Evolutionary conservation across 108 stramenopile species (phyloP).

Genomic region (Skeletonema marinoi): DNA sequence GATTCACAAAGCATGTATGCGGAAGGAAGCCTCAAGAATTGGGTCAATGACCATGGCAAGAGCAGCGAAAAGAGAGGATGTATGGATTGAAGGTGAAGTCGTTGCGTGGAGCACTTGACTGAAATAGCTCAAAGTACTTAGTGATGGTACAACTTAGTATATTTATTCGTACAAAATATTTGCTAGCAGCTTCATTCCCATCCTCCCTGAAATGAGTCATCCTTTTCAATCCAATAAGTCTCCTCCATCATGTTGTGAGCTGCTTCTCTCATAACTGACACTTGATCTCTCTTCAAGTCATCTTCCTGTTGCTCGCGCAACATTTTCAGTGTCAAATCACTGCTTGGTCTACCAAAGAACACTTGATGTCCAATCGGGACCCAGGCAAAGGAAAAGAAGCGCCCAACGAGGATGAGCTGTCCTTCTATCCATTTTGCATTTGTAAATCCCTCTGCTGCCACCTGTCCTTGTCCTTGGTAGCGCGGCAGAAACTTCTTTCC

Average conservation of each 20-base stretch:
- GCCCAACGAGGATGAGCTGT: conserved; percentile 73
- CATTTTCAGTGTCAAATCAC: conserved; percentile 69
- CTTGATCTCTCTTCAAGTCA: conserved; percentile 24
- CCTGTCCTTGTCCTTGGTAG: conserved; percentile 66
- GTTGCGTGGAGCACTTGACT: neutral
- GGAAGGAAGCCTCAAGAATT: conserved; percentile 37
- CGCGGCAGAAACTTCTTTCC: conserved; percentile 68
- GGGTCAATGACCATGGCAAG: neutral
- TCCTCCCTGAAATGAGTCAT: conserved; percentile 17
- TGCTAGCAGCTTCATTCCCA: conserved; percentile 2
- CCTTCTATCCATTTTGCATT: conserved; percentile 73
- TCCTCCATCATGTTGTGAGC: conserved; percentile 24
- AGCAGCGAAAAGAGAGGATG: neutral
- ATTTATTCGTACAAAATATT: neutral
- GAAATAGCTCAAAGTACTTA: neutral
- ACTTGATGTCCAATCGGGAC: conserved; percentile 78
- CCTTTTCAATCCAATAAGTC: conserved; percentile 32
- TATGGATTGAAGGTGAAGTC: neutral
- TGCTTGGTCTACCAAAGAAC: conserved; percentile 76
- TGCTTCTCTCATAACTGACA: conserved; percentile 18
- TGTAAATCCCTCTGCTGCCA: conserved; percentile 64
- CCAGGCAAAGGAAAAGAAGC: conserved; percentile 83
- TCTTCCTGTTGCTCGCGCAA: conserved; percentile 33
- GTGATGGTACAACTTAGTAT: neutral
- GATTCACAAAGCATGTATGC: conserved; percentile 62